Percentiles rank a stretch among this genome's conserved stretches.
Evolutionary conservation across 2,329 filamentous ascomycete species (phyloP).

Genomic region (Cladosporium sp.): DNA sequence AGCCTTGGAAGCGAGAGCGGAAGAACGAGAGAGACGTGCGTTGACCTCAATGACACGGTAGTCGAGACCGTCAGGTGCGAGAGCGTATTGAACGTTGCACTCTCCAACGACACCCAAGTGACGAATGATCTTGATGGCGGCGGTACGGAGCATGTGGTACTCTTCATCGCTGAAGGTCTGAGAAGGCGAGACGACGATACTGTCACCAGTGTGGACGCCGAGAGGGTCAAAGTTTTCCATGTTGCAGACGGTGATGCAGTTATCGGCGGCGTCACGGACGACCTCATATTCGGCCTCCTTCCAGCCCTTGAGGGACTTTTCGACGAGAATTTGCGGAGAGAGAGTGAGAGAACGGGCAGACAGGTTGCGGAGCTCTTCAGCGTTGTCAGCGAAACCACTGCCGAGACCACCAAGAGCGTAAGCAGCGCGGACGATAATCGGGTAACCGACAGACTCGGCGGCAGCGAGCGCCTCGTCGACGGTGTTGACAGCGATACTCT

Average conservation of each 20-base stretch:
- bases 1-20: conserved; percentile 93
- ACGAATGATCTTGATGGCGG: conserved; percentile 96
- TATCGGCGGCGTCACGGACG: conserved; percentile 93
- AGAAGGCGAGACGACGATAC: conserved; percentile 94
- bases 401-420: conserved; percentile 95
- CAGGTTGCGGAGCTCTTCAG: conserved; percentile 90
- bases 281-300: conserved; percentile 99
- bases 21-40: conserved; percentile 94
- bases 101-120: conserved; percentile 96
- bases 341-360: conserved; percentile 88
- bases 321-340: conserved; percentile 92
- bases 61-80: conserved; percentile 93
- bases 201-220: conserved; percentile 96
- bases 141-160: conserved; percentile 97
- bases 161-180: conserved; percentile 98
- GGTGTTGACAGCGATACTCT: conserved; percentile 88
- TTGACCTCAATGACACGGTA: conserved; percentile 99
- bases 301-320: conserved; percentile 99
- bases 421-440: conserved; percentile 95
- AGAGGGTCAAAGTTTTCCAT: conserved; percentile 99
- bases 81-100: conserved; percentile 96
- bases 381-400: conserved; percentile 91
- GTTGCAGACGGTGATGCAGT: conserved; percentile 98
- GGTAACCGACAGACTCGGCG: conserved; percentile 83
- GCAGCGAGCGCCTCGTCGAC: conserved; percentile 89